Evolutionary conservation across 768 basidiomycete genomes (phyloP), one percentile per base, ranked within the genome.

Genomic region (Ramaria sp.): DNA sequence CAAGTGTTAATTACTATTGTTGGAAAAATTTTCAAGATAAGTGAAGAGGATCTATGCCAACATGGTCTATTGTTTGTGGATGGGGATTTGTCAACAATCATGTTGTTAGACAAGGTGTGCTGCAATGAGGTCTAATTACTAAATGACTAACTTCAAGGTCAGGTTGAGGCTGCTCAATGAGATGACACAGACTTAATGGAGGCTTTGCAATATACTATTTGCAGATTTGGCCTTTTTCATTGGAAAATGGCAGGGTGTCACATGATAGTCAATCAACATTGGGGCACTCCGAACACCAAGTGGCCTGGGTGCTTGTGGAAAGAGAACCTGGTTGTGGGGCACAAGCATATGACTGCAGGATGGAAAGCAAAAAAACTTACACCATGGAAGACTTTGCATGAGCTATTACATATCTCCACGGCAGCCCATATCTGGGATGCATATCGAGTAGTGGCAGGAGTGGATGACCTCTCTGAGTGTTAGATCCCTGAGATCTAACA

Each of bases 211-310:
- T 12, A n/a, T 12, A 41, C n/a, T 3, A n/a, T 41, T 9, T 59
- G 60, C 7, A 62, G 63, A 19, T 58, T 63, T 24, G 67, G 68
- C 3, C 51, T 67, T 4, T 63, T 69, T 20, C 66, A 69, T 33
- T 58, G 57, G 19, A 66, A 68, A 51, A 59, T 69, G 46, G 59
- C 68, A 0, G 60, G 59, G 0, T 54, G 53, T 27, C 64, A 63
- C 0, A 56, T 64, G 51, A 46, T 64, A 6, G 56, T 60, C 1
- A 69, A 69, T 50, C 64, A 69, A 52, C 61, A 59, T 41, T 69
- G 68, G 68, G 67, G 68, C 3, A 59, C 47, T 19, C 63, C 66
- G 20, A 69, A 68, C 39, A 30, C 59, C 1, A 54, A 62, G 20
- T 58, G 59, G 0, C 62, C 65, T 2, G 65, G 62, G 1, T 55